These are phyloP conservation scores for Nemania sp. DNA, from an alignment of 2,329 filamentous ascomycete genomes.

Conservation along the genomic window DNA sequence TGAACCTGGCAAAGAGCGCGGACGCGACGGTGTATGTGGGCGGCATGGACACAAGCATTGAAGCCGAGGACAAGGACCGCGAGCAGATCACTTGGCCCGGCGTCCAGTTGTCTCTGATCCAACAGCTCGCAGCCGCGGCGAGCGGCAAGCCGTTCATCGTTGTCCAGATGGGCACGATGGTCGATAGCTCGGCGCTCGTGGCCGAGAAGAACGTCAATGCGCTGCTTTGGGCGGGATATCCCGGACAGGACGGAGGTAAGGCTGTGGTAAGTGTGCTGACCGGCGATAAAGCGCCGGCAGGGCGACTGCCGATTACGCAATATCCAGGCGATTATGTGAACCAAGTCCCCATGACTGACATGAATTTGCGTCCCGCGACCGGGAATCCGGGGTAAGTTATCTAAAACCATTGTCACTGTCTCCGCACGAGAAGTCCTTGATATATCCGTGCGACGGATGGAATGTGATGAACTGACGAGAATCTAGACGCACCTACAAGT, in stretches of 20 bases:
- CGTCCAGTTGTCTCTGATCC: slow-evolving; percentile 55
- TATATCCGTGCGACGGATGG: neutral
- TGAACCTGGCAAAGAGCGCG: slow-evolving; percentile 46
- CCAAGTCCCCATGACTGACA: slow-evolving; percentile 57
- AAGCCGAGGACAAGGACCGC: slow-evolving; percentile 57
- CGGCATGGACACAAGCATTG: slow-evolving; percentile 57
- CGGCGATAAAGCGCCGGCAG: slow-evolving; percentile 54
- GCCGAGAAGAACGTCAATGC: slow-evolving; percentile 52
- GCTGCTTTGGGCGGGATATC: slow-evolving; percentile 61
- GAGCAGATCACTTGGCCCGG: slow-evolving; percentile 54
- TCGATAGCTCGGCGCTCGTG: slow-evolving; percentile 56
- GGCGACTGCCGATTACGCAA: slow-evolving; percentile 57
- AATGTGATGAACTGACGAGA: neutral
- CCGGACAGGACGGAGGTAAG: slow-evolving; percentile 61
- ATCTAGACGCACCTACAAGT: slow-evolving; percentile 56
- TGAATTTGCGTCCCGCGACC: slow-evolving; percentile 54
- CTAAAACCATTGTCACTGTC: neutral
- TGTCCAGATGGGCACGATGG: slow-evolving; percentile 51
- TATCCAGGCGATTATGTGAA: slow-evolving; percentile 57
- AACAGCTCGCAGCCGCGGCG: slow-evolving; percentile 45
- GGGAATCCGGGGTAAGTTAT: slow-evolving; percentile 47
- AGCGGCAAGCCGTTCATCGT: slow-evolving; percentile 53
- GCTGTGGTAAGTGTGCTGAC: slow-evolving; percentile 58
- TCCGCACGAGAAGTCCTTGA: neutral
- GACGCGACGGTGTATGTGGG: slow-evolving; percentile 59